phyloP scores from a whole-genome alignment of 2,329 filamentous ascomycete species.

The Diaporthe destruens region DNA sequence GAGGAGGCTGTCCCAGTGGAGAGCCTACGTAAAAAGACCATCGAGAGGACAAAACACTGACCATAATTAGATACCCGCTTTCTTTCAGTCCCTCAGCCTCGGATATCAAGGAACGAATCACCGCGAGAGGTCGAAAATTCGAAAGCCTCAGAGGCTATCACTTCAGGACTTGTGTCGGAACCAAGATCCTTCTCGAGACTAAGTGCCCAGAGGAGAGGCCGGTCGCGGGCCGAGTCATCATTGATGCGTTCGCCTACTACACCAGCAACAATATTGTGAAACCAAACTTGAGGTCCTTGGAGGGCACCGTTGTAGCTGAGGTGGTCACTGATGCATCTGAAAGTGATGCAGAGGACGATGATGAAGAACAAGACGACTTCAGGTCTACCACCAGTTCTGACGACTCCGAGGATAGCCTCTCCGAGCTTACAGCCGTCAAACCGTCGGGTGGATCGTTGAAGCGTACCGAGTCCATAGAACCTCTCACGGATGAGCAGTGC shows the following conservation, averaged over 20 bases:
- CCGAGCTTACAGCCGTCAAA: conserved; percentile 18
- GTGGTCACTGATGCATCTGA: not conserved
- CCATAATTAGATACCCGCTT: conserved; percentile 46
- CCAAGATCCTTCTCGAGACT: conserved; percentile 48
- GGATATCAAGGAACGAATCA: conserved; percentile 45
- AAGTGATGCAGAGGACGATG: conserved; percentile 3
- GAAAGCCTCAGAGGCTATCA: conserved; percentile 51
- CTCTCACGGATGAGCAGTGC: conserved; percentile 52
- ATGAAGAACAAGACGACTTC: conserved; percentile 28
- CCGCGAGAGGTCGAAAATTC: conserved; percentile 51
- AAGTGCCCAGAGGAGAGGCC: conserved; percentile 46
- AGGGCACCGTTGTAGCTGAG: conserved; percentile 32
- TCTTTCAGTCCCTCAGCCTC: conserved; percentile 45
- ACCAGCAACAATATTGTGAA: conserved; percentile 48
- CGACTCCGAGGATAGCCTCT: not conserved
- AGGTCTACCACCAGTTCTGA: conserved; percentile 3
- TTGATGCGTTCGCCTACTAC: conserved; percentile 55
- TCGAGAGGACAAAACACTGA: not conserved
- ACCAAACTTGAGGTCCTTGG: conserved; percentile 46
- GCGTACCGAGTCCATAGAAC: conserved; percentile 45
- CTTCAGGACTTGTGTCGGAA: conserved; percentile 48
- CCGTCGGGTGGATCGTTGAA: conserved; percentile 14
- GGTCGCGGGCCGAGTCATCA: conserved; percentile 49
- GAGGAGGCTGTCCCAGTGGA: too few relatives aligned
- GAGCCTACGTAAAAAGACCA: too few relatives aligned